phyloP scores from a whole-genome alignment of 176 grass and related monocot genomes.

The Zea mays region Zm-B73-REFERENCE-NAM-5.0 NC_050103.1:154257501-154258000 shows the following conservation, averaged over 20 bases:
- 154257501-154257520: constrained; percentile 79
- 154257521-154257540: constrained; percentile 96
- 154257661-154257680: constrained; percentile 18
- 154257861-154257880: constrained; percentile 26
- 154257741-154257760: constrained; percentile 15
- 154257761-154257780: constrained; percentile 7
- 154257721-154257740: constrained; percentile 5
- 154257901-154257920: constrained; percentile 87
- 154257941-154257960: constrained; percentile 84
- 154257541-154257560: constrained; percentile 80
- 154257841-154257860: not conserved
- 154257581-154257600: constrained; percentile 32
- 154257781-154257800: constrained; percentile 25
- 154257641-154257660: not conserved
- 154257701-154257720: not conserved
- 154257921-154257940: constrained; percentile 91
- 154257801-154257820: not conserved
- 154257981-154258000: constrained; percentile 79
- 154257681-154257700: constrained; percentile 13
- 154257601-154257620: not conserved
- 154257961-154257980: constrained; percentile 86
- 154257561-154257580: constrained; percentile 51
- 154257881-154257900: constrained; percentile 78
- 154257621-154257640: constrained; percentile 15
- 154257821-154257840: not conserved